Percentiles rank a stretch among this genome's conserved stretches.
Conservation (phyloP, 2,329 filamentous ascomycete genomes). For the Trichoderma lentiforme region DNA sequence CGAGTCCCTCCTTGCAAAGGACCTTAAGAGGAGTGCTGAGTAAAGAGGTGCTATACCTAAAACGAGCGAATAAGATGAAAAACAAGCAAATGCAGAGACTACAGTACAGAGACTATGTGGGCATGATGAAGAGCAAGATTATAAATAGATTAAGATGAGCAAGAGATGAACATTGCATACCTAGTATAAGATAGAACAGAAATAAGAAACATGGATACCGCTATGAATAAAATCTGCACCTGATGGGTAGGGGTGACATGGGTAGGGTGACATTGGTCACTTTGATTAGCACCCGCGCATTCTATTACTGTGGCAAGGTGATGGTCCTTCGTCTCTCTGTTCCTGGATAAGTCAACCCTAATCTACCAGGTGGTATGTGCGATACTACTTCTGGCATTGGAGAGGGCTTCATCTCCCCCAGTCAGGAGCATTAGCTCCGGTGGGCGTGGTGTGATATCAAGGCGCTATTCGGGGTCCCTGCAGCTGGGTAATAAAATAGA, state of each 20-base stretch:
- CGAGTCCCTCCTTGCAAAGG: conserved; percentile 75
- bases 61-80: background rate
- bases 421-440: conserved; percentile 2
- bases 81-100: background rate
- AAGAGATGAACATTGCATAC: background rate
- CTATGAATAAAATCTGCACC: background rate
- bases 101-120: background rate
- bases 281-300: background rate
- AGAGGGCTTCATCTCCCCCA: background rate
- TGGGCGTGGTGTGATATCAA: background rate
- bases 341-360: background rate
- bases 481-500: background rate
- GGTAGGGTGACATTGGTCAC: background rate
- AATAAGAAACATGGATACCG: background rate
- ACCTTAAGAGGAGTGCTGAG: conserved; percentile 41
- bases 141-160: background rate
- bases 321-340: background rate
- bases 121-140: background rate
- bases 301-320: background rate
- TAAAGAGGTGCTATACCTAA: conserved; percentile 18
- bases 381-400: background rate
- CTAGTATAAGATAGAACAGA: conserved; percentile 12
- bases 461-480: background rate
- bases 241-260: background rate
- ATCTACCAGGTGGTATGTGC: background rate